A percentile compares a stretch with the other conserved stretches of the same genome.
phyloP scores from a whole-genome alignment of 2,329 filamentous ascomycete genomes.

The Fusarium tuaranense region DNA sequence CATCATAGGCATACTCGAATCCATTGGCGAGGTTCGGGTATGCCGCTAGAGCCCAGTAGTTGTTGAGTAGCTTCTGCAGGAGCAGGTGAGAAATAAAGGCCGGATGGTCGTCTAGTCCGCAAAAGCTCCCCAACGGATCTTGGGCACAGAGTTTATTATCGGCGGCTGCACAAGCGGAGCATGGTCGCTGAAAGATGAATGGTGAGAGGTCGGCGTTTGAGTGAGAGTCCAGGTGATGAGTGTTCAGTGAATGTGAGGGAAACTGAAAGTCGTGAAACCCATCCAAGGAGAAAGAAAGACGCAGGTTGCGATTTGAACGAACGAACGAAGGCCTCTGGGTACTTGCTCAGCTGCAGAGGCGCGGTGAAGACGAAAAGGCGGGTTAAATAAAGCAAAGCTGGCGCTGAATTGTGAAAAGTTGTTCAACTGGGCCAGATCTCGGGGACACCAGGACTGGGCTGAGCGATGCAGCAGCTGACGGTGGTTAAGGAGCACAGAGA shows the following conservation, averaged over 20 bases:
- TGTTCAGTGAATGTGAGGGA: conserved; percentile 10
- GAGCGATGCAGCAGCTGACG: conserved; percentile 27
- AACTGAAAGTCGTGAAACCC: background rate
- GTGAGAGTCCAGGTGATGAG: background rate
- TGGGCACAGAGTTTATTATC: conserved; percentile 30
- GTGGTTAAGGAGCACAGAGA: conserved; percentile 13
- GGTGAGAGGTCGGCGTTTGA: background rate
- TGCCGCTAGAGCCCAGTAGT: conserved; percentile 14
- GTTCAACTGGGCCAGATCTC: conserved; percentile 6
- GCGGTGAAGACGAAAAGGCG: conserved; percentile 1
- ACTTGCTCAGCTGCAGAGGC: background rate
- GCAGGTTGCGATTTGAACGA: conserved; percentile 10
- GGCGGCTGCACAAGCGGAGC: conserved; percentile 29
- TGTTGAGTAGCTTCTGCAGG: conserved; percentile 10
- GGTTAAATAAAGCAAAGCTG: background rate
- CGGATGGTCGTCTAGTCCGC: conserved; percentile 16
- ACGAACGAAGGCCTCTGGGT: background rate
- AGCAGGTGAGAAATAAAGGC: background rate
- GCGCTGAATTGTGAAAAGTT: conserved; percentile 7
- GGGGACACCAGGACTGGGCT: conserved; percentile 19
- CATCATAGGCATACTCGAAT: conserved; percentile 56
- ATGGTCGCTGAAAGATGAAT: conserved; percentile 35
- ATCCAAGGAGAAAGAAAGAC: conserved; percentile 4
- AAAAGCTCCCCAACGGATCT: conserved; percentile 19
- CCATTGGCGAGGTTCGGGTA: conserved; percentile 42